These are phyloP conservation scores for Sisymbrium irio DNA, from an alignment of 345 rosid genomes.

Conservation along the genomic window DNA sequence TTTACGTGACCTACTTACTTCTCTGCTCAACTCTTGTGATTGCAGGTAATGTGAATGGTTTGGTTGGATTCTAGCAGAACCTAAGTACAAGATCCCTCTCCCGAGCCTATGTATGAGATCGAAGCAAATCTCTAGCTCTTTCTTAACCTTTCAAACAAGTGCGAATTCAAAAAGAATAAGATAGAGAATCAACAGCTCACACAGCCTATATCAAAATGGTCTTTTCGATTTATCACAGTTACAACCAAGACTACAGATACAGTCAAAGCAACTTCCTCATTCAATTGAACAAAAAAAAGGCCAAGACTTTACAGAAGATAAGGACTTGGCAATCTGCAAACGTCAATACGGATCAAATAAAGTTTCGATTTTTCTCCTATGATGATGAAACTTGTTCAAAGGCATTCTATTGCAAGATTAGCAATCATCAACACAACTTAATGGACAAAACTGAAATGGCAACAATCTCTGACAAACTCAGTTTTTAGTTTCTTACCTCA, in stretches of 20 bases:
- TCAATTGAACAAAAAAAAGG: conserved; percentile 9
- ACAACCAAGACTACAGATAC: neutral
- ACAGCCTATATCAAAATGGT: neutral
- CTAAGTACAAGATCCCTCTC: conserved; percentile 81
- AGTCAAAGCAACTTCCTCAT: neutral
- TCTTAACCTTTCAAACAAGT: conserved; percentile 62
- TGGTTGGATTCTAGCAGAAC: conserved; percentile 80
- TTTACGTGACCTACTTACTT: conserved; percentile 43
- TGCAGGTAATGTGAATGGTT: conserved; percentile 62
- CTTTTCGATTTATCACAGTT: neutral
- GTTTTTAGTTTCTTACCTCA: conserved; percentile 48
- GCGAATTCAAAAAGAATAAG: conserved; percentile 23
- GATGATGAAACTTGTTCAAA: neutral
- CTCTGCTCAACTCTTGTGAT: conserved; percentile 62
- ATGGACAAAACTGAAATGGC: neutral
- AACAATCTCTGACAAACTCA: neutral
- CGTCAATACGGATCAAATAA: neutral
- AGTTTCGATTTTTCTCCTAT: neutral
- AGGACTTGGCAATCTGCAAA: neutral
- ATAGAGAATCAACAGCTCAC: neutral
- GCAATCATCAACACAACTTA: neutral
- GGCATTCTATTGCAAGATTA: neutral
- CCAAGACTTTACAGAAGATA: conserved; percentile 7
- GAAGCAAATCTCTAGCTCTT: conserved; percentile 71
- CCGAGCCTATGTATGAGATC: conserved; percentile 70